These are phyloP conservation scores for Chlorella sp. DNA, from an alignment of 139 green algal species.

Conservation along the genomic window DNA sequence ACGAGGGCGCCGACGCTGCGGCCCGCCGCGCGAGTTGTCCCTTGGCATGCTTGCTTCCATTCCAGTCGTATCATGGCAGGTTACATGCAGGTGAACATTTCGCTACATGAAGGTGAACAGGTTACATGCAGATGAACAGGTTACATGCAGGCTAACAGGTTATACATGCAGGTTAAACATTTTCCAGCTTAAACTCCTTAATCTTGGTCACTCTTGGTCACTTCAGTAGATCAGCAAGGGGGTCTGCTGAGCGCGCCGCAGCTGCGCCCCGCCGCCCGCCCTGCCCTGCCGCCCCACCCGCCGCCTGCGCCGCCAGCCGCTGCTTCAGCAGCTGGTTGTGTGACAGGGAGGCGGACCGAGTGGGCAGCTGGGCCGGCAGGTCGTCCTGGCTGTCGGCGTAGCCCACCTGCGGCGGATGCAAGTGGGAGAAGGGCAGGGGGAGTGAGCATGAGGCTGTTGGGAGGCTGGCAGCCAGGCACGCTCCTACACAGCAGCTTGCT, in stretches of 20 bases:
- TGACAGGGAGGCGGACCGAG: not conserved
- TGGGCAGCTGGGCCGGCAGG: not conserved
- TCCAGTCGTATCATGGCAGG: too few species aligned
- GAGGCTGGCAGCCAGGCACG: too few species aligned
- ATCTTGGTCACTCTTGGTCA: too few species aligned
- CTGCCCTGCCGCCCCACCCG: not conserved
- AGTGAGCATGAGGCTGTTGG: too few species aligned
- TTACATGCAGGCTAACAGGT: not conserved
- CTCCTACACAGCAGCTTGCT: too few species aligned
- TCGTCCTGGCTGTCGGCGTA: constrained; percentile 7
- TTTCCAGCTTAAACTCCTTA: too few species aligned
- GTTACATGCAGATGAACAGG: not conserved
- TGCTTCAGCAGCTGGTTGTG: not conserved
- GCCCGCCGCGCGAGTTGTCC: too few species aligned
- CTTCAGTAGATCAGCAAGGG: not conserved
- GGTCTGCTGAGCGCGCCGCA: not conserved
- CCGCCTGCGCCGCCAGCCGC: not conserved
- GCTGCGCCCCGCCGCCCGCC: not conserved
- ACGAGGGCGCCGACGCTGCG: too few species aligned
- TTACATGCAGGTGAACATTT: too few species aligned
- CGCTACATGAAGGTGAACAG: not conserved
- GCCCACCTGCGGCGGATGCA: not conserved
- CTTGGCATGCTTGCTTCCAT: too few species aligned
- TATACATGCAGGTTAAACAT: too few species aligned
- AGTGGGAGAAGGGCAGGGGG: too few species aligned